Evolutionary conservation across 768 basidiomycete species (phyloP), one percentile per base, ranked within the genome.

Genomic region (Pleurotus tuber-regium): DNA sequence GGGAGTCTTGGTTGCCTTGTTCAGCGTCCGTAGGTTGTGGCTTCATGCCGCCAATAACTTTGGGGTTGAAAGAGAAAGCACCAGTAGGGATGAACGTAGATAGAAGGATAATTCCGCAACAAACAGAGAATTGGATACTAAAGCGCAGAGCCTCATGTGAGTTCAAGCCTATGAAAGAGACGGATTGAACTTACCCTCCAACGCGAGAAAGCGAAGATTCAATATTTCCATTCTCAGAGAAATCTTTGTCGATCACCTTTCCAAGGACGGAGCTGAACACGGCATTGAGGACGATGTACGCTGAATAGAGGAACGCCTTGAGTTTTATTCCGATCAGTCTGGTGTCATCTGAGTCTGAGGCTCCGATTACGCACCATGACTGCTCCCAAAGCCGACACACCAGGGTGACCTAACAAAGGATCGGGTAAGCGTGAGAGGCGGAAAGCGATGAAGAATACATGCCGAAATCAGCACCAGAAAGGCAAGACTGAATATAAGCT

Each of bases 281-380:
- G 2, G 66, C 65, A 26, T 63, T 63, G 25, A 65, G 41, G 14
- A 69, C 66, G 33, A 70, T 70, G 55, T 69, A 68, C 18, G 64
- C 65, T 10, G 66, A 61, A 51, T 70, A 68, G 19, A 70, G 42
- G 60, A 70, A 69, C 14, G 66, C 66, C 58, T 68, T 66, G 14
- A 64, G n/a, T n/a, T n/a, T n/a, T n/a, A 67, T 65, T 11, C 66
- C 67, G 3, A 70, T 60, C 28, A 65, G 57, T 28, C 66, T 58
- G 42, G 68, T 60, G 51, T 60, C 53, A 23, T 49, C 4, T 54
- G 63, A 54, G 41, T 57, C 70, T 70, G 43, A 11, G 11, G n/a
- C 18, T 30, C 25, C 7, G 26, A 4, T 11, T 41, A 7, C 28
- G n/a, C 43, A 39, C 33, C 46, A 14, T 4, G 18, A 8, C 11